Base-by-base conservation (phyloP, 768 basidiomycete genomes). In the Leucosporidium yakuticum region DNA sequence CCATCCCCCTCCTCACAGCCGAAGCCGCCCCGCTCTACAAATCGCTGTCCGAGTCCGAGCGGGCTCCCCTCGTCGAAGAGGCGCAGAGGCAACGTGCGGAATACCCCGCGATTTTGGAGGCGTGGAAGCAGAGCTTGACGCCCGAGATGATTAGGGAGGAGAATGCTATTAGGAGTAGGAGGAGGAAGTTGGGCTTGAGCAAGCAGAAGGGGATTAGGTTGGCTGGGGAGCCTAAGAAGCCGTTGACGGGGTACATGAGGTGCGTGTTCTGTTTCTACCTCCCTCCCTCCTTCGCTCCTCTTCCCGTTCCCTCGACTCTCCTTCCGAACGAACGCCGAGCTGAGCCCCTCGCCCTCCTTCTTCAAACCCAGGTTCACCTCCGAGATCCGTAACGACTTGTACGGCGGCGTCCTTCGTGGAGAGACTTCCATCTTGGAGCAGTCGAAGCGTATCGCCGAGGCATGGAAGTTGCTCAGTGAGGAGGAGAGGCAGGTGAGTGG, bases 91-190 rank as follows among this genome's bases (percentile, higher is more conserved):
- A 58, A 54, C 51, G 57, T 3, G 58, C 47, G 5, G 69, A 58
- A 6, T 71, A 68, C 67, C 70, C 70, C 15, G 70, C 64, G 4
- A 56, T 65, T 31, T 64, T 68, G 62, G 64, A 65, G 20, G 70
- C 60, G 50, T 72, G 68, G 67, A 63, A 64, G 62, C n/a, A 25
- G 54, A 47, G 50, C 1, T 39, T 72, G 17, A 69, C 71, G 59
- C 71, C 71, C 62, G 67, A 63, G 44, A 66, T 69, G 67, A 72
- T 72, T 62, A 50, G 32, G 59, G 55, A 69, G 53, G 71, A 72
- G 71, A 72, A 72, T 65, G 15, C 21, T 12, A 65, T 72, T 6
- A 50, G 71, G 6, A 21, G 50, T n/a, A 44, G 25, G 12, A 36
- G 67, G 23, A 31, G 68, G 25, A 63, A 58, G 59, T 12, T 67